Evolutionary conservation across 495 filamentous ascomycete genomes (phyloP), one percentile per base, ranked within the genome.

Genomic region (Stereocaulon alpinum): DNA sequence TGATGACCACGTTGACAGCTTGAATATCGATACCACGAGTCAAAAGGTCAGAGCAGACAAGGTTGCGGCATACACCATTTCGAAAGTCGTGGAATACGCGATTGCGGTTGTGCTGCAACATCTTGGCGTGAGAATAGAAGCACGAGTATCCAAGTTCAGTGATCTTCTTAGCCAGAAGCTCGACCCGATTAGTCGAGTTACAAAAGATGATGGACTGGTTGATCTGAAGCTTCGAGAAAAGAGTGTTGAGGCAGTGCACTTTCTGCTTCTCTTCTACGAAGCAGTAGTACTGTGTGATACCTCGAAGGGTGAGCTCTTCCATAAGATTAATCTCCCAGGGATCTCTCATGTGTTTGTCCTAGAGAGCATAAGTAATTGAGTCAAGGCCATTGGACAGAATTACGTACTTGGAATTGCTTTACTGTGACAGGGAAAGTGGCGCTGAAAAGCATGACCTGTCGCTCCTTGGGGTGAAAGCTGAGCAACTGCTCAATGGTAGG

Each of bases 171-270:
- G 93, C 93, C 20, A 99, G 80, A 18, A 99, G 77, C 71, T 99
- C 93, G 18, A 99, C 93, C 47, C 93, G 90, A 68, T 96, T 96
- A 43, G 93, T 97, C 43, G 94, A 97, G 71, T 99, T 99, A 78
- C 93, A 99, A 76, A 99, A 99, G 67, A 99, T 99, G 75, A 99
- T 99, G 52, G 94, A 97, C 77, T 99, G 93, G 72, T 99, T 99
- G 74, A 99, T 99, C 73, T 97, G 93, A 14, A 99, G 83, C 74
- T 96, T 96, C 55, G 88, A 94, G 78, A 99, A 99, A 43, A 99
- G 84, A 1, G 93, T 99, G 74, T 99, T 99, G 42, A 99, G 76
- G 71, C 93, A 99, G 74, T 97, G 94, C 10, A 99, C 94, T 73
- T 99, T 99, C 71, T 96, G 90, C 75, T 95, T 96, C 75, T 99